Conservation (phyloP, 73 alveolate species). For the Stentor coeruleus region DNA sequence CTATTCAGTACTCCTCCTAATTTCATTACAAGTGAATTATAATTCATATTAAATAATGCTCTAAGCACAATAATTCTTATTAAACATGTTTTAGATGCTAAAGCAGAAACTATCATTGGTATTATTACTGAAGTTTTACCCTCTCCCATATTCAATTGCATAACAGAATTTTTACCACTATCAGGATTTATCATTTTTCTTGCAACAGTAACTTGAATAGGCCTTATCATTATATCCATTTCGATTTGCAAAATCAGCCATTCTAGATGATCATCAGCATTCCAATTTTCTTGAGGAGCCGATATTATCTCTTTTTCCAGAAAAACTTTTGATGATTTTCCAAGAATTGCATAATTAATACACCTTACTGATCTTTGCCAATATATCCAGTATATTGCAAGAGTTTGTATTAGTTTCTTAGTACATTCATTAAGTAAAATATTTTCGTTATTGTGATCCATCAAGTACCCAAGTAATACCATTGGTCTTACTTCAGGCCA, state of each 20-base stretch:
- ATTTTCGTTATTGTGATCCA: too few relatives aligned
- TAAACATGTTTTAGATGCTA: not conserved
- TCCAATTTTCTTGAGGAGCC: not conserved
- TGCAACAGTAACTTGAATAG: conserved; percentile 32
- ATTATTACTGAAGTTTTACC: conserved; percentile 26
- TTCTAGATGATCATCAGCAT: not conserved
- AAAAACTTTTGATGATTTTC: not conserved
- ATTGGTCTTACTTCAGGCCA: too few relatives aligned
- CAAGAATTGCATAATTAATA: not conserved
- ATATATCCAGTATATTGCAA: not conserved
- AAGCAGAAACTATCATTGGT: not conserved
- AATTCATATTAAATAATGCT: not conserved
- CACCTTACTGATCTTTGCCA: not conserved
- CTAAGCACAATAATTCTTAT: not conserved
- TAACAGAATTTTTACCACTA: conserved; percentile 20
- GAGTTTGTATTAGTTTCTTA: too few relatives aligned
- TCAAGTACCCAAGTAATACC: too few relatives aligned
- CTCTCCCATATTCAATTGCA: conserved; percentile 38
- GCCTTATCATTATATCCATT: conserved; percentile 32
- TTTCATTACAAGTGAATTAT: not conserved
- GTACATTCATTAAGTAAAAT: too few relatives aligned
- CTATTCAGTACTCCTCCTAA: conserved; percentile 23
- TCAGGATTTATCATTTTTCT: not conserved
- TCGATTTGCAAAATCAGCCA: conserved; percentile 36
- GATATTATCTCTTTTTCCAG: not conserved